A percentile compares a stretch with the other conserved stretches of the same genome.
Conservation (phyloP, 2,329 filamentous ascomycete genomes). For the Sordariomycetes sp. region DNA sequence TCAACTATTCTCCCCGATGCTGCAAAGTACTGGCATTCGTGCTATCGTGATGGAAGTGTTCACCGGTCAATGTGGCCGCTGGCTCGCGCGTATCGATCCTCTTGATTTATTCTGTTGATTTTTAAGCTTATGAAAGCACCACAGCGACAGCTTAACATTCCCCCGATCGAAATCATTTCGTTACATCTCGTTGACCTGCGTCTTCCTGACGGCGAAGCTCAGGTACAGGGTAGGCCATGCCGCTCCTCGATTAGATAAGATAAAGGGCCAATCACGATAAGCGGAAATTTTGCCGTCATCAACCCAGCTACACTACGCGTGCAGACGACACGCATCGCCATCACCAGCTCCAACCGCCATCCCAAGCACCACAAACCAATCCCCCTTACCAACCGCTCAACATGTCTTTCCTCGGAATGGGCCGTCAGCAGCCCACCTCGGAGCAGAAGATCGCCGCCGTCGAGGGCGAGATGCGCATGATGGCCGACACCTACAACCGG, state of each 20-base stretch:
- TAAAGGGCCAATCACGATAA: background rate
- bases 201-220: no score
- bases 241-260: background rate
- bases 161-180: no score
- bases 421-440: conserved; percentile 74
- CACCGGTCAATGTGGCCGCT: no score
- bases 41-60: no score
- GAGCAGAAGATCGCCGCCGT: conserved; percentile 96
- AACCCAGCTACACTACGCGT: background rate
- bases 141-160: no score
- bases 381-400: conserved; percentile 11
- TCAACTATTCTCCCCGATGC: no score
- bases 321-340: background rate
- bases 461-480: conserved; percentile 95
- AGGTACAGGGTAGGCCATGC: background rate
- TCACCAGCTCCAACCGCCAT: background rate
- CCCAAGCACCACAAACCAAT: background rate
- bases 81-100: no score
- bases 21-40: no score
- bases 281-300: conserved; percentile 3
- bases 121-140: no score
- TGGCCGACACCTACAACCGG: conserved; percentile 98
- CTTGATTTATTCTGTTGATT: no score
- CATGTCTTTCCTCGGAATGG: conserved; percentile 39
- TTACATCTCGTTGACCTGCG: no score